These are phyloP conservation scores for Nicotiana undulata DNA, from an alignment of 257 asterid genomes.

Conservation along the genomic window DNA sequence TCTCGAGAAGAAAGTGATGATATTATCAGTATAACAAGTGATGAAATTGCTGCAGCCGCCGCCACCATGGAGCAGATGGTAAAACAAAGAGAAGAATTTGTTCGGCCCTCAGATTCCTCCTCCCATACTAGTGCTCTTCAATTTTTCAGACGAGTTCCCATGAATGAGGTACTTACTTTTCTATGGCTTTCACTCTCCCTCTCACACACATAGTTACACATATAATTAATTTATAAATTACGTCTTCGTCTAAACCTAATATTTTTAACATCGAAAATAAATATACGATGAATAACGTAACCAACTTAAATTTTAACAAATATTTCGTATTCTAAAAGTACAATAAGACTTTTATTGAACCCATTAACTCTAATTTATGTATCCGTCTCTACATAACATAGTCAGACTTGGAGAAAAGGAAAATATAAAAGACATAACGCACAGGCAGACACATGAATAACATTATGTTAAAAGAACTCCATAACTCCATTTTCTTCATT, in stretches of 20 bases:
- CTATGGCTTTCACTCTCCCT: background rate
- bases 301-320: too few species aligned
- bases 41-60: constrained; percentile 1
- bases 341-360: too few species aligned
- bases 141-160: background rate
- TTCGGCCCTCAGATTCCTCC: background rate
- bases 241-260: too few species aligned
- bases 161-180: constrained; percentile 1
- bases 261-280: too few species aligned
- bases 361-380: too few species aligned
- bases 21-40: constrained; percentile 1
- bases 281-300: too few species aligned
- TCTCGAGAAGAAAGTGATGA: constrained; percentile 8
- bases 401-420: background rate
- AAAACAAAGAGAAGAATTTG: constrained; percentile 2
- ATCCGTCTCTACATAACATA: background rate
- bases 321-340: too few species aligned
- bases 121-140: background rate
- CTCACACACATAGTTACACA: background rate
- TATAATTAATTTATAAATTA: too few species aligned
- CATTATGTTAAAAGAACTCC: background rate
- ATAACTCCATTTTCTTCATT: background rate
- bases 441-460: constrained; percentile 5
- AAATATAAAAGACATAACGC: background rate
- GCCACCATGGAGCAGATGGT: background rate